Evolutionary conservation across 495 filamentous ascomycete species (phyloP), one percentile per base, ranked within the genome.

Genomic region (Bacidia gigantensis): DNA sequence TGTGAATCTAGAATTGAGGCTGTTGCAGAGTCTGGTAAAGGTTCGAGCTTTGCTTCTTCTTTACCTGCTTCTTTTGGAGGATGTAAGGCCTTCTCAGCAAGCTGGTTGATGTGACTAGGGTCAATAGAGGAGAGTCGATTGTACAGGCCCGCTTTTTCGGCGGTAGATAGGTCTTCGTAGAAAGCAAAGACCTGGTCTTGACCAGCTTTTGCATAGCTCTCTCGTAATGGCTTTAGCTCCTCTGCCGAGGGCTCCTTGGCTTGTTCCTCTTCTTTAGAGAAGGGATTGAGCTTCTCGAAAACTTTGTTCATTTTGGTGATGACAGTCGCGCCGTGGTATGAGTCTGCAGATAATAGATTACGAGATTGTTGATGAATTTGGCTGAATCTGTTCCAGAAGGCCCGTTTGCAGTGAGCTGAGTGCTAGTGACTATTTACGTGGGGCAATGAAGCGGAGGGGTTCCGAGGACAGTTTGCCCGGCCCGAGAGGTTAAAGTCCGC

Each of bases 141-240:
- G 72, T 78, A 95, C 52, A 99, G 77, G 5, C 74, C 67, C 26
- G 80, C 79, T 68, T 95, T 87, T 56, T 95, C 89, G 40, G 71
- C 62, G 18, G 69, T 67, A 47, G 69, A 71, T 46, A 99, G 79
- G 51, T 82, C 74, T 56, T 97, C 86, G 70, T 80, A 90, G 69
- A 95, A 97, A 18, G 84, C 73, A 63, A 97, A 87, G 39, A 99
- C 87, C 41, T 99, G 92, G 35, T 80, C 85, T 70, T 99, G 92
- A 18, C 74, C 77, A 47, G 86, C 87, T 41, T 79, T 71, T 42
- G 75, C 74, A 69, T 94, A 99, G 61, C 85, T 85, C 51, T 82
- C 68, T 66, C 77, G 77, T 21, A 99, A 79, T 58, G 80, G 69
- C 46, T 87, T 72, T 56, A 93, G 68, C 62, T 94, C 78, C 57